Base-by-base conservation (phyloP, 805 yeast species). In the Candida dendrica region DNA sequence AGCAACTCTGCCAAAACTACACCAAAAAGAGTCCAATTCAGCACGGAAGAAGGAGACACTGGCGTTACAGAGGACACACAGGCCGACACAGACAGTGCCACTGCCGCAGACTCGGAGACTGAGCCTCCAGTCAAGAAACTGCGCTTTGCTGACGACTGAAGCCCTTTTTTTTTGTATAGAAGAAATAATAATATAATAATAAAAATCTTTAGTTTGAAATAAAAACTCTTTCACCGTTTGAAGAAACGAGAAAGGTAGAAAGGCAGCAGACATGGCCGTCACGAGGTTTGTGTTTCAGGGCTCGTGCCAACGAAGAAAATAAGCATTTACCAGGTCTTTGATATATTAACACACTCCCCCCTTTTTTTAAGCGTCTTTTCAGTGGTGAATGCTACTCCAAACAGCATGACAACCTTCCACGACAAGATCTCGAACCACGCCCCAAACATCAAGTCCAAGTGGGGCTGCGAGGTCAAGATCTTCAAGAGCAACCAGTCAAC, bases 381-480 rank as follows among this genome's bases (percentile, higher is more conserved):
- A 36, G 69, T 68, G 1, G 65, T 64, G 35, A 67, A 70, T 47
- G 72, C 75, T 5, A 55, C 72, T 3, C 81, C 84, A 2, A 79
- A 75, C 39, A 73, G 84, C 5, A 82, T 85, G 27, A 68, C 84
- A 0, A 72, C 75, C 36, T 75, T 84, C 52, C 89, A 84, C 55
- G 95, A 86, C 58, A 72, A 74, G 42, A 70, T 86, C 14, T 73
- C 83, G 4, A 82, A 82, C 50, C 80, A 79, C 46, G 67, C 81
- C 14, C 90, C 93, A 1, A 66, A 72, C 15, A 53, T 71, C 2
- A 63, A 74, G 24, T 88, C 78, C 2, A 71, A 78, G 36, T 85
- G 95, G 95, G 68, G 66, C 34, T 79, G 84, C 50, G 84, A 75
- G 40, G 70, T 84, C 48, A 80, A 75, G 52, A 75, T 86, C 31